These are phyloP conservation scores for Aspergillus intermedius DNA, from an alignment of 2,329 filamentous ascomycete genomes.

Conservation along the genomic window DNA sequence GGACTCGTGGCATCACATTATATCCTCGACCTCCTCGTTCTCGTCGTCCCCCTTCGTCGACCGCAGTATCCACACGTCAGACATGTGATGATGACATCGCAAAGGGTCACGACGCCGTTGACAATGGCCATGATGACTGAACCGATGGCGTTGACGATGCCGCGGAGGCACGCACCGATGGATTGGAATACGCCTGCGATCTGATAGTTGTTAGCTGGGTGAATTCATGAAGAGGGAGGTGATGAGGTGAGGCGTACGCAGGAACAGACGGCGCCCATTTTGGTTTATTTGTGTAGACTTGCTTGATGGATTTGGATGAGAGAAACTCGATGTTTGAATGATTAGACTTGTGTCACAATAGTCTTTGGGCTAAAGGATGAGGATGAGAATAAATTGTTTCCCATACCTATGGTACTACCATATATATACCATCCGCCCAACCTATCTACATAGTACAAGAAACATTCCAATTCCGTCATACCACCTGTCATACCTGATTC, in stretches of 20 bases:
- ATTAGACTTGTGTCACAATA: no score
- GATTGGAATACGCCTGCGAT: slow-evolving; percentile 54
- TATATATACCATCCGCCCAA: background rate
- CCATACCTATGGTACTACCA: background rate
- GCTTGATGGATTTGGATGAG: background rate
- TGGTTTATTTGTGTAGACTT: slow-evolving; percentile 25
- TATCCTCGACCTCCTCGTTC: slow-evolving; percentile 16
- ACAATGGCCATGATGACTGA: slow-evolving; percentile 61
- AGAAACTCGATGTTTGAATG: background rate
- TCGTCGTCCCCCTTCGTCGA: slow-evolving; percentile 20
- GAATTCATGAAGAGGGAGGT: slow-evolving; percentile 1
- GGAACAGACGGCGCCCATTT: slow-evolving; percentile 77
- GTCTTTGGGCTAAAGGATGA: no score
- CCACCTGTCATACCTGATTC: background rate
- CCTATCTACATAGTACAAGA: no score
- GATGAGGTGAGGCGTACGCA: slow-evolving; percentile 56
- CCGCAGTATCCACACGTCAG: slow-evolving; percentile 44
- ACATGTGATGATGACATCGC: slow-evolving; percentile 61
- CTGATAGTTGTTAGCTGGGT: slow-evolving; percentile 34
- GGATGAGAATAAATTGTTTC: no score
- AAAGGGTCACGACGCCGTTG: slow-evolving; percentile 58
- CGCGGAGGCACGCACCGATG: slow-evolving; percentile 62
- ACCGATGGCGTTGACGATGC: slow-evolving; percentile 61
- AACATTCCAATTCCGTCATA: background rate
- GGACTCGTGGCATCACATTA: slow-evolving; percentile 1